Base-by-base conservation (phyloP, 2,329 filamentous ascomycete species). In the Pseudogymnoascus sp. region DNA sequence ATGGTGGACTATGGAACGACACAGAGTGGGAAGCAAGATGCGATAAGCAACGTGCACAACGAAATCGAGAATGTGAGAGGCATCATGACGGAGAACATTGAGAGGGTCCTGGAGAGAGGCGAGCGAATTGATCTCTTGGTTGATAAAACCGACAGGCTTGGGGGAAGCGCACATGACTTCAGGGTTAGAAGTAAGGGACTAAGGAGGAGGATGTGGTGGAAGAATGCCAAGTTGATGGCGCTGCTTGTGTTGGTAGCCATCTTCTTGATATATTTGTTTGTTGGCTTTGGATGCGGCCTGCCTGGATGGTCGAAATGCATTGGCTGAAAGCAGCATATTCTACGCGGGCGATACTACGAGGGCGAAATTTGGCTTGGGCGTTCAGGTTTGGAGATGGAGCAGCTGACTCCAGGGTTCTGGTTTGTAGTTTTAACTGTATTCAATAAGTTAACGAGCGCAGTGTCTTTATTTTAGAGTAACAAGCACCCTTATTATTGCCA, bases 191-290 rank as follows among this genome's bases (percentile, higher is more conserved):
- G 90, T 74, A 81, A 92, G 25, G 92, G 91, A 0, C 76, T 99
- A 69, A 90, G 95, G 79, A 84, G 96, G 72, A 84, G 88, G 76
- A 97, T 99, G 95, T 99, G 95, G 95, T 97, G 93, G 93, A 97
- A 97, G 87, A 97, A 99, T 75, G 84, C 96, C 52, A 96, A 96
- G 79, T 78, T 99, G 69, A 96, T 97, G 92, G 88, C 85, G 5
- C 75, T 99, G 69, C 72, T 93, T 65, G 80, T 76, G 3, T 72
- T 97, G 49, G 91, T 93, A 1, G 76, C 95, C 21, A 74, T 90
- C 7, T 90, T 90, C 71, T 76, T 90, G 75, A 71, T 90, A 3
- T 91, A 90, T 72, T 71, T 91, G 11, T 85, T 90, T 68, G 81
- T 90, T 21, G 88, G 88, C 0, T 87, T 90, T 75, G 88, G 86